These are phyloP conservation scores for Fraxinus nigra DNA, from an alignment of 305 asterid species.

Conservation along the genomic window DNA sequence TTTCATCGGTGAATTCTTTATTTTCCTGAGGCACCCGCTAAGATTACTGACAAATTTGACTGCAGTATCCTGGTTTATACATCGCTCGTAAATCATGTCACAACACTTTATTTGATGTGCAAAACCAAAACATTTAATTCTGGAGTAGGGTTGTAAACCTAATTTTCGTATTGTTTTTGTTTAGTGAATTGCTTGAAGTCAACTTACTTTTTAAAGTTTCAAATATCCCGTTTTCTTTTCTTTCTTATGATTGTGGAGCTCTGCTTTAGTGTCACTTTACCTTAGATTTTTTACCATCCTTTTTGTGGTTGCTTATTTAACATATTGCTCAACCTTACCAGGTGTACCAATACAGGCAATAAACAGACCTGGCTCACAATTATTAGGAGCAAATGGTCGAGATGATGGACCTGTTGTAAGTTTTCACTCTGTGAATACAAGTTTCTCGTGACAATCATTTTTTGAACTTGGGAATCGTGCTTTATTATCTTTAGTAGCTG, in stretches of 20 bases:
- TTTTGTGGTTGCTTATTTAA: not conserved
- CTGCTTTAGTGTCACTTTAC: conserved; percentile 11
- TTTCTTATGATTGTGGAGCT: conserved; percentile 4
- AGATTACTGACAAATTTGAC: conserved; percentile 5
- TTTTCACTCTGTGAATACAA: conserved; percentile 24
- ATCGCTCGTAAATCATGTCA: conserved; percentile 3
- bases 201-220: conserved; percentile 11
- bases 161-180: not conserved
- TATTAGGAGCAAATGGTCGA: conserved; percentile 92
- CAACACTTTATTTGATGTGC: not conserved
- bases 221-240: not conserved
- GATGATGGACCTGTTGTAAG: conserved; percentile 98
- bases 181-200: conserved; percentile 6
- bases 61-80: conserved; percentile 6
- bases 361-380: conserved; percentile 88
- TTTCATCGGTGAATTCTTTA: conserved; percentile 7
- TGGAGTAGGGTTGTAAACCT: not conserved
- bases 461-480: not conserved
- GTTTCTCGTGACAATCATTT: conserved; percentile 5
- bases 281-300: conserved; percentile 10
- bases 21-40: conserved; percentile 15
- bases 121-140: not conserved
- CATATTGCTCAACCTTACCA: conserved; percentile 33
- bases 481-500: not conserved
- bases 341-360: conserved; percentile 88